Conservation (phyloP, 352 stramenopile species). For the Phytophthora pseudosyringae region DNA sequence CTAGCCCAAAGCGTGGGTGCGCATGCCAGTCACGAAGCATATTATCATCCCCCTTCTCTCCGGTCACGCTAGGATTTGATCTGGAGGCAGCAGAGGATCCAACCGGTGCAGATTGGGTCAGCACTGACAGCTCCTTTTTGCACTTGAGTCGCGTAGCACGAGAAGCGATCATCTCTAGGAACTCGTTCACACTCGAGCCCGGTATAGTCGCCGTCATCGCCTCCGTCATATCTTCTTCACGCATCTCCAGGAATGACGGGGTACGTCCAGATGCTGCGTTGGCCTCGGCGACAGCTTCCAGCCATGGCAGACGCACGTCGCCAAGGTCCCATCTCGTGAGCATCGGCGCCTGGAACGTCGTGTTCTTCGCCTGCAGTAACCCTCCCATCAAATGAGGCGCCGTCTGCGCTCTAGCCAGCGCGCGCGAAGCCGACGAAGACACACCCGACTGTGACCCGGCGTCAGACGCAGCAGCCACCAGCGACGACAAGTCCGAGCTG, state of each 20-base stretch:
- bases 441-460: conserved; percentile 3
- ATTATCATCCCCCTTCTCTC: conserved; percentile 14
- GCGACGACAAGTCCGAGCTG: conserved; percentile 66
- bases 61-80: background rate
- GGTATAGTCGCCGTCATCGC: conserved; percentile 54
- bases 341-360: conserved; percentile 53
- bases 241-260: conserved; percentile 52
- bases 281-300: conserved; percentile 35
- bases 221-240: conserved; percentile 57
- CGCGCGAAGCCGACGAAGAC: conserved; percentile 13
- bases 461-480: conserved; percentile 32
- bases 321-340: conserved; percentile 39
- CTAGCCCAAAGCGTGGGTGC: conserved; percentile 56
- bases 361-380: conserved; percentile 20
- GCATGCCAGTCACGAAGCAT: conserved; percentile 56
- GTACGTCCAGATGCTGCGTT: conserved; percentile 20
- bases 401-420: conserved; percentile 29
- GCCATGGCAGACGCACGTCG: conserved; percentile 56
- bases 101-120: conserved; percentile 26
- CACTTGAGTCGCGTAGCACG: conserved; percentile 40
- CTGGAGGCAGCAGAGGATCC: conserved; percentile 1
- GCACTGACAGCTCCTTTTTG: conserved; percentile 4
- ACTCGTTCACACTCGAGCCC: conserved; percentile 43
- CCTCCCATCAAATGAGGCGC: conserved; percentile 22
- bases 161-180: conserved; percentile 55